Base-by-base conservation (phyloP, 2,329 filamentous ascomycete genomes). In the Polychaeton citri region DNA sequence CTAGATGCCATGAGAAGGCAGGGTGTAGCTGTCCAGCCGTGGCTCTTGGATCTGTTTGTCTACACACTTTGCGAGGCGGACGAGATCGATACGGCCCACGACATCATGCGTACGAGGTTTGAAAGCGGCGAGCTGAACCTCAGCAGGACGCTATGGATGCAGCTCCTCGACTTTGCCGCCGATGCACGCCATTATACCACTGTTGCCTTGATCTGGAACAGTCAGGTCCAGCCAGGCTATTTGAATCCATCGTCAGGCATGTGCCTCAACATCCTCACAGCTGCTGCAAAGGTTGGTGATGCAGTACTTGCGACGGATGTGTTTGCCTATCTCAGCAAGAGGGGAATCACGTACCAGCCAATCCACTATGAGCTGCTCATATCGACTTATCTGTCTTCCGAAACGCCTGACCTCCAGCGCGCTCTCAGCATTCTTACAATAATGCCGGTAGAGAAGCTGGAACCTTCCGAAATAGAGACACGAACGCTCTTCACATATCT, bases 301-400 rank as follows among this genome's bases (percentile, higher is more conserved):
- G 62, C 74, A 2, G 57, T 65, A 0, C 66, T 95, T 7, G 82
- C 81, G 1, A 77, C 76, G 5, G 72, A 79, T 19, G 80, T 81
- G 19, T 74, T 93, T 42, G 69, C 76, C 17, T 60, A 77, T 35
- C 66, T 88, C 13, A 68, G 70, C 4, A 63, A 69, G 6, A 69
- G 75, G 17, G 67, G 67, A 10, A 68, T 71, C 2, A 65, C 69
- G 28, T 65, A 86, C 24, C 64, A 68, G 6, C 58, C 70, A 5
- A 68, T 80, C 42, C 84, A 95, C 53, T 93, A 90, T 58, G 85
- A 92, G 55, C 70, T 79, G 19, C 68, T 95, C 19, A 64, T 87
- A 5, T 76, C 83, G 38, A 71, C 80, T 3, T 84, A 92, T 51
- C 65, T 75, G 8, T 56, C 57, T 12, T 61, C 64, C 3, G 65